phyloP scores from a whole-genome alignment of 2,329 filamentous ascomycete genomes.

The Calonectria hongkongensis region DNA sequence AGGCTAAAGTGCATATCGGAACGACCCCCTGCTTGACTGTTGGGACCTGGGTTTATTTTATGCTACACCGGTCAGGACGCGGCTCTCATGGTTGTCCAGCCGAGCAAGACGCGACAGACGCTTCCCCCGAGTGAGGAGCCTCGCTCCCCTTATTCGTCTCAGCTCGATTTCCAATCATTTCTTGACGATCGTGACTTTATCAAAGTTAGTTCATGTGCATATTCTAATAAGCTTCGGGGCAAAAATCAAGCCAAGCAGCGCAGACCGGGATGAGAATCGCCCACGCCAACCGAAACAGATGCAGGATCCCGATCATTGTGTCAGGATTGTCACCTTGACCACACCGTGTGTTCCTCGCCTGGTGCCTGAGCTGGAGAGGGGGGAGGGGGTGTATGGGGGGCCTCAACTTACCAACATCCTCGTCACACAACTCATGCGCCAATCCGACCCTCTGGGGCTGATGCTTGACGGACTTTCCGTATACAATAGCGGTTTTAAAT shows the following conservation, averaged over 20 bases:
- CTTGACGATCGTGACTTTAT: slow-evolving; percentile 76
- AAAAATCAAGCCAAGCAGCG: slow-evolving; percentile 39
- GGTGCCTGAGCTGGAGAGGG: slow-evolving; percentile 37
- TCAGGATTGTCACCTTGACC: slow-evolving; percentile 48
- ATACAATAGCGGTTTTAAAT: slow-evolving; percentile 96
- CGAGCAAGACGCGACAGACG: slow-evolving; percentile 44
- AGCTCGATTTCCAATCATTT: slow-evolving; percentile 72
- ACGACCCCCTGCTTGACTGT: slow-evolving; percentile 44
- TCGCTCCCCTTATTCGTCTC: slow-evolving; percentile 49
- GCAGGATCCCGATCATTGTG: slow-evolving; percentile 48
- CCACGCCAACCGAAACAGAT: slow-evolving; percentile 42
- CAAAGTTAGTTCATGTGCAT: slow-evolving; percentile 52
- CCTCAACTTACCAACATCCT: slow-evolving; percentile 89
- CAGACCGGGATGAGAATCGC: slow-evolving; percentile 41
- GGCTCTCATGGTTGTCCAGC: slow-evolving; percentile 47
- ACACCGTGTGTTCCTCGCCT: slow-evolving; percentile 40
- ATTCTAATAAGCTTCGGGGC: slow-evolving; percentile 37
- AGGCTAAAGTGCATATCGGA: slow-evolving; percentile 31
- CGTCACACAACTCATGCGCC: slow-evolving; percentile 92
- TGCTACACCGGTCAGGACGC: slow-evolving; percentile 49
- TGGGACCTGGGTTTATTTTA: slow-evolving; percentile 36
- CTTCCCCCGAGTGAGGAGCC: slow-evolving; percentile 42
- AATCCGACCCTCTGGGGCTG: slow-evolving; percentile 97
- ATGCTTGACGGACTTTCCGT: slow-evolving; percentile 98
- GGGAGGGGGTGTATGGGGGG: slow-evolving; percentile 35